Evolutionary conservation across 768 basidiomycete species (phyloP), one percentile per base, ranked within the genome.

Genomic region (Lactifluus volemus): DNA sequence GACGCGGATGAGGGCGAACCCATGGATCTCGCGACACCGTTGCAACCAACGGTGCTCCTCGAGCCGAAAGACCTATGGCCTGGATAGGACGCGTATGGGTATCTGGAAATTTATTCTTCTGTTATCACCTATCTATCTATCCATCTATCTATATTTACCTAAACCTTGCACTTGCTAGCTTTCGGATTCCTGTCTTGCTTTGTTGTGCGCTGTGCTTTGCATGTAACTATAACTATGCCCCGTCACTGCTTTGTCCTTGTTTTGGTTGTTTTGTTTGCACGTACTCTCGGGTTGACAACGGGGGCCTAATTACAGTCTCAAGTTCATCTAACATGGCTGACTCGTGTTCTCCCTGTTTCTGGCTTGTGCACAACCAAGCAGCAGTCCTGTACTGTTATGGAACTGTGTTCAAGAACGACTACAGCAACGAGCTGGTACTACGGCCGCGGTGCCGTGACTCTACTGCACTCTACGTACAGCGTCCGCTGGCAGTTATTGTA

Each of bases 11-110:
- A 65, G 1, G 53, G 60, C 14, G 56, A 55, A 41, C 47, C 63
- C 15, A 66, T 66, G 65, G 65, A 65, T 17, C 65, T 66, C 47
- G 65, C 65, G 25, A 65, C 65, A 14, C 65, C 65, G 5, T 49
- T 66, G 21, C 65, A 65, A 32, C 65, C 65, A 19, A 58, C 63
- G 5, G 50, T 61, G 12, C 38, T 57, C 1, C 63, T 60, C 42
- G 25, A 58, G 15, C 52, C 57, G 21, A 52, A 49, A 19, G 56
- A 49, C 45, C 25, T 63, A 49, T 58, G 30, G 41, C 52, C 52
- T 42, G 45, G 45, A 41, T 57, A 53, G 32, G 32, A 25, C 25
- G 15, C 4, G 21, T 2, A 5, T 47, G 29, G 30, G 45, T 14
- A 19, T 42, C 32, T 29, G 34, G 14, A 11, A 25, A 11, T 50